Evolutionary conservation across 257 asterid species (phyloP), one percentile per base, ranked within the genome.

Genomic region (Plantago major): DNA sequence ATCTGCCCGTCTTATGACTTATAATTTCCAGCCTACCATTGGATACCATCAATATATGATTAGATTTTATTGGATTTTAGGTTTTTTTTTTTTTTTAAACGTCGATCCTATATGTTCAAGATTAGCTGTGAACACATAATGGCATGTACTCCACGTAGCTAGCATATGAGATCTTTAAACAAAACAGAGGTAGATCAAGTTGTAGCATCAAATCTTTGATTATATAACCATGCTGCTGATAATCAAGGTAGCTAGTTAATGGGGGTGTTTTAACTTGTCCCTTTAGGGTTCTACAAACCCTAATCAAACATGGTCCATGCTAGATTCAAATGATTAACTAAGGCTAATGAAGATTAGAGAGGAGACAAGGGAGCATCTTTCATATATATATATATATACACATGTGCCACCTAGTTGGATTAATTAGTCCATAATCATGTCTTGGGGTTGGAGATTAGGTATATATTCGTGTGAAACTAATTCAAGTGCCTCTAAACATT

Each of bases 291-390:
- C 54, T 58, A 58, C 70, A 76, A 74, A 81, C 80, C 87, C 83
- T 81, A 81, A 65, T 37, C 56, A 66, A 73, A 71, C 86, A 76
- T 59, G 78, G 72, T 58, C 76, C 83, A 54, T 52, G 80, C 64
- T 46, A 46, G 48, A 53, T 65, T 79, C 71, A 62, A 47, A 59
- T 33, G 16, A 63, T 16, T 53, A 64, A 61, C 58, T 58, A 44
- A 52, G 58, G 30, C 42, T 58, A 58, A 73, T 53, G 67, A n/a
- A 0, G 66, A 75, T 43, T 22, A 56, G 58, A 19, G 11, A 43
- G 68, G 79, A 76, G 81, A 79, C 83, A 82, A 53, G 46, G 79
- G 74, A 58, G 76, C 77, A 73, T 46, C 57, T 47, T 59, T 70
- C 71, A 66, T 48, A 18, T 52, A 64, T 75, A 60, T 42, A 63